Conservation (phyloP, 1,284 basidiomycete species). For the Phenoliferia sp. region DNA sequence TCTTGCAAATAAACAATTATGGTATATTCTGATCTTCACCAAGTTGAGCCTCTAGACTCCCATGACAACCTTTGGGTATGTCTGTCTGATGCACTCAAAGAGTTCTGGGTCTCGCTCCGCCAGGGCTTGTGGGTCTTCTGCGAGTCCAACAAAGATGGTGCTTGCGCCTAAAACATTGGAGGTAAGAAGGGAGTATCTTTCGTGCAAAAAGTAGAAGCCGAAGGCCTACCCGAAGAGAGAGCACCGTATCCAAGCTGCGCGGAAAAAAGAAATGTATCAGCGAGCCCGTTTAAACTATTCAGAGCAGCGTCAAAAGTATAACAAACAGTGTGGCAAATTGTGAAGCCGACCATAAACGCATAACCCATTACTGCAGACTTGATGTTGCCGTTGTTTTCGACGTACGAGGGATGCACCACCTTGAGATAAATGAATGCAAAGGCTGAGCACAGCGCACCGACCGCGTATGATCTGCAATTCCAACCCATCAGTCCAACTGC, state of each 20-base stretch:
- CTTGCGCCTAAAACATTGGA: constrained; percentile 26
- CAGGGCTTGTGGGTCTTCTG: constrained; percentile 45
- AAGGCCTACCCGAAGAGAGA: constrained; percentile 34
- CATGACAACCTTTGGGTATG: constrained; percentile 44
- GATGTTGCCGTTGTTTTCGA: constrained; percentile 16
- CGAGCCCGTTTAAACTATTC: background rate
- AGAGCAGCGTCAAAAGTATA: constrained; percentile 8
- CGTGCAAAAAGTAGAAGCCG: background rate
- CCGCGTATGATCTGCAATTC: constrained; percentile 61
- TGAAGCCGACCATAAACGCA: constrained; percentile 40
- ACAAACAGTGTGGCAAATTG: constrained; percentile 38
- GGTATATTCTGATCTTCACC: too few species aligned
- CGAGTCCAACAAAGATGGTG: constrained; percentile 43
- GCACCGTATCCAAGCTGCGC: constrained; percentile 33
- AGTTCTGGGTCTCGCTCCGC: constrained; percentile 67
- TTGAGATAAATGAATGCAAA: constrained; percentile 69
- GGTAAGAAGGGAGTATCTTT: background rate
- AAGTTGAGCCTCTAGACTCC: constrained; percentile 14
- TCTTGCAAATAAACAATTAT: too few species aligned
- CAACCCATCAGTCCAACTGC: too few species aligned
- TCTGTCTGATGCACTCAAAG: constrained; percentile 49
- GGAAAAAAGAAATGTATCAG: background rate
- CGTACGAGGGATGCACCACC: constrained; percentile 15
- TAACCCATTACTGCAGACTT: constrained; percentile 27
- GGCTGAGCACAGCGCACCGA: constrained; percentile 69